Evolutionary conservation across 2,329 filamentous ascomycete genomes (phyloP), one percentile per base, ranked within the genome.

Genomic region (Fusarium sp.): DNA sequence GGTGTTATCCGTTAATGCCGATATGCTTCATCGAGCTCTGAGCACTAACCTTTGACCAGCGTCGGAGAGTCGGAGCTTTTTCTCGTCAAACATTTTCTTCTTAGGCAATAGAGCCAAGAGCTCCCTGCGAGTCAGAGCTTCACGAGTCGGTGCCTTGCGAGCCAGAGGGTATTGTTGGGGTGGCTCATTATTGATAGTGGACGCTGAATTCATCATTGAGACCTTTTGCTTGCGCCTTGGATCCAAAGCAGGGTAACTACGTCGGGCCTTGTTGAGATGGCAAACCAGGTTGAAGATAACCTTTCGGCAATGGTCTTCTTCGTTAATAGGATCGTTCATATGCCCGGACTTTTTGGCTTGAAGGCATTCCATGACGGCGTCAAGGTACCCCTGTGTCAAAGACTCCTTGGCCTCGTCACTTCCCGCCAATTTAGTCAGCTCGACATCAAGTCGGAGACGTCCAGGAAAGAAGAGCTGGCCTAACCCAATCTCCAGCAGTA

Each of bases 291-390:
- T 23, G 20, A 13, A 14, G 0, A 43, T 43, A 10, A 14, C 5
- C 4, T 23, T 43, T 3, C 41, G n/a, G 41, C 41, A 43, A 5
- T 14, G n/a, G 1, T 5, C 7, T 7, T 43, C 41, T n/a, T 43
- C 41, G 1, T 43, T 10, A 2, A 0, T 4, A 20, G 41, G 10
- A 23, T 23, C n/a, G 4, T 13, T n/a, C 41, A 5, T 1, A 6
- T 13, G 2, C 13, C 6, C 23, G 6, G 41, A 11, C 11, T 43
- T 43, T 43, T 6, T 23, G 7, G 41, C 41, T 9, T 4, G 2
- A 6, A 43, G 41, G 10, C 41, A 43, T 13, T 43, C 41, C 10
- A 14, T 13, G 10, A 43, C n/a, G n/a, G n/a, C 41, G 5, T 43
- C n/a, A 1, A 43, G 4, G 7, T 43, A 23, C 13, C 41, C 5